Conservation (phyloP, 768 basidiomycete genomes). For the Serendipita sp. region DNA sequence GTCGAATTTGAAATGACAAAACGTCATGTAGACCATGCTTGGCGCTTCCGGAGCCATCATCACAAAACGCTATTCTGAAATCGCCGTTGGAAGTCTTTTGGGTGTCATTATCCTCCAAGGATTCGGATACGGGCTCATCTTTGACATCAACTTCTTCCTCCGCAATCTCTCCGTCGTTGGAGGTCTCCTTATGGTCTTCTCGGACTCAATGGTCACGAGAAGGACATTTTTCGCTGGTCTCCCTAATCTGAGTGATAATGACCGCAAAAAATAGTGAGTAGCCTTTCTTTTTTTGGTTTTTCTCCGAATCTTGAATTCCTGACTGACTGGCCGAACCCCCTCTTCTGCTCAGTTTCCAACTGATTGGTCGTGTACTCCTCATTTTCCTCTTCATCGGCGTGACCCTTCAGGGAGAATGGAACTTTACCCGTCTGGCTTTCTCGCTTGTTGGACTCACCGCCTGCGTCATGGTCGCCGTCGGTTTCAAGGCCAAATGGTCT, state of each 20-base stretch:
- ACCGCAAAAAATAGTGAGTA: conserved; percentile 93
- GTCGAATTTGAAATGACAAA: neutral
- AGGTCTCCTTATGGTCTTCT: conserved; percentile 97
- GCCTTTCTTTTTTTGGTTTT: neutral
- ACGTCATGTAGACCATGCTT: conserved; percentile 58
- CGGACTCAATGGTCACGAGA: conserved; percentile 78
- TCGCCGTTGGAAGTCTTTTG: conserved; percentile 77
- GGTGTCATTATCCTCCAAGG: conserved; percentile 88
- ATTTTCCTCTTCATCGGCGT: conserved; percentile 99
- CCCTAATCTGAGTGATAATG: conserved; percentile 79
- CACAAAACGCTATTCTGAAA: conserved; percentile 72
- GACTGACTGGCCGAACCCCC: conserved; percentile 66
- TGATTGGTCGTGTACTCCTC: conserved; percentile 88
- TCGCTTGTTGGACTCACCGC: conserved; percentile 82
- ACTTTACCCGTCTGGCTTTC: conserved; percentile 66
- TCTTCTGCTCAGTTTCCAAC: conserved; percentile 56
- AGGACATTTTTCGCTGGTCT: conserved; percentile 84
- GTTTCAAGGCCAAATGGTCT: conserved; percentile 99
- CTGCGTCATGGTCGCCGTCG: conserved; percentile 91
- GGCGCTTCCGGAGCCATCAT: conserved; percentile 73
- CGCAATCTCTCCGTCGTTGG: conserved; percentile 97
- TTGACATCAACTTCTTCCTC: conserved; percentile 99
- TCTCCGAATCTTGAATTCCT: conserved; percentile 46
- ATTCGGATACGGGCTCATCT: conserved; percentile 96
- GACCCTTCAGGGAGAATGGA: conserved; percentile 87